Conservation (phyloP, 2,329 filamentous ascomycete species). For the Fusarium marasasianum region DNA sequence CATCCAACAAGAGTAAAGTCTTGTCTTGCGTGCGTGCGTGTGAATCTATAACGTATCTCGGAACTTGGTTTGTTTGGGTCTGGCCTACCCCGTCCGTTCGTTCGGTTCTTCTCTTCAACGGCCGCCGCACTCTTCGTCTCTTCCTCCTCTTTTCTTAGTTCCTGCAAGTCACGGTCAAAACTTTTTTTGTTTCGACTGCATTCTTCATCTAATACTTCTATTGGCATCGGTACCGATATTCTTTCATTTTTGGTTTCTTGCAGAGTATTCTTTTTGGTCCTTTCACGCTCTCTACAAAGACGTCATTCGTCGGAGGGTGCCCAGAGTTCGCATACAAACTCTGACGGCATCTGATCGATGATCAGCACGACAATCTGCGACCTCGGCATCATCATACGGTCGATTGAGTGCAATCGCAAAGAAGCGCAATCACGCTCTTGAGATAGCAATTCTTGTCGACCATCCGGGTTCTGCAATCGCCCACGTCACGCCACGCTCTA, state of each 20-base stretch:
- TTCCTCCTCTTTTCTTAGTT: constrained; percentile 17
- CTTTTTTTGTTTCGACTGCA: not conserved
- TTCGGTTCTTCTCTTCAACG: constrained; percentile 21
- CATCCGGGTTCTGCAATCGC: constrained; percentile 11
- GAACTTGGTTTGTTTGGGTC: constrained; percentile 14
- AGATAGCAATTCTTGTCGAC: constrained; percentile 1
- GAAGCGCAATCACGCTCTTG: not conserved
- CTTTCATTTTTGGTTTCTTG: constrained; percentile 1
- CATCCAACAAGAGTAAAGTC: constrained; percentile 16
- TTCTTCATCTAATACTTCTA: not conserved
- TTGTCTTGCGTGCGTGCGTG: not conserved
- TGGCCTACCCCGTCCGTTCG: not conserved
- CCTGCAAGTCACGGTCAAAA: constrained; percentile 6
- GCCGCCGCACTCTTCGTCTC: constrained; percentile 32
- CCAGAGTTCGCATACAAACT: constrained; percentile 8
- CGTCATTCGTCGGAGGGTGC: constrained; percentile 8
- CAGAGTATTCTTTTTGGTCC: constrained; percentile 16
- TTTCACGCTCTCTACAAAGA: constrained; percentile 19
- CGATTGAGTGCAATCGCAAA: not conserved
- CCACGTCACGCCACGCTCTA: constrained; percentile 6
- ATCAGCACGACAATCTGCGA: constrained; percentile 5
- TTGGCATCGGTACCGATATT: not conserved
- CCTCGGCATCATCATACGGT: not conserved
- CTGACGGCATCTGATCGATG: constrained; percentile 4
- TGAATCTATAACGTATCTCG: constrained; percentile 3